Evolutionary conservation across 768 basidiomycete genomes (phyloP).

Genomic region (Botryobasidium botryosum): DNA sequence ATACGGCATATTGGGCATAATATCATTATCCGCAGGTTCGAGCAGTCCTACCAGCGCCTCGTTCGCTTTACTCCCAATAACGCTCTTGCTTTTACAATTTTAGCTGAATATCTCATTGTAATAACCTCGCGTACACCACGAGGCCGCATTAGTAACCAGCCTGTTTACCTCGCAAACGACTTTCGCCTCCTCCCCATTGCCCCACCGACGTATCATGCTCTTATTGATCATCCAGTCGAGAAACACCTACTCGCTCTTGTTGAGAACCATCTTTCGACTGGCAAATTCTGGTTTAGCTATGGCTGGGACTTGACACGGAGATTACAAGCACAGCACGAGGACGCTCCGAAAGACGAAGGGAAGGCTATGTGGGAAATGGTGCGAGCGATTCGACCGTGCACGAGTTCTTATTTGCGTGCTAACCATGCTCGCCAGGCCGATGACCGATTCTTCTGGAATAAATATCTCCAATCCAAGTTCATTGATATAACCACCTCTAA

Average conservation of each 20-base stretch:
- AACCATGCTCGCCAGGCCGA: conserved; percentile 41
- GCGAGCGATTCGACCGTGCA: conserved; percentile 14
- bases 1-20: conserved; percentile 30
- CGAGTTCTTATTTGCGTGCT: neutral
- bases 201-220: conserved; percentile 38
- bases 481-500: conserved; percentile 36
- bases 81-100: neutral
- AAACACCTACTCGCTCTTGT: conserved; percentile 73
- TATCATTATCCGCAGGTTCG: conserved; percentile 26
- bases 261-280: conserved; percentile 61
- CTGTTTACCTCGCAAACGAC: conserved; percentile 77
- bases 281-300: conserved; percentile 83
- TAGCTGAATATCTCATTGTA: conserved; percentile 88
- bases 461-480: conserved; percentile 45
- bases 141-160: conserved; percentile 65
- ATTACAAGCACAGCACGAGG: conserved; percentile 58
- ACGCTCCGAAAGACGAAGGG: conserved; percentile 30
- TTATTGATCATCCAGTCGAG: conserved; percentile 66
- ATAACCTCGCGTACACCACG: conserved; percentile 68
- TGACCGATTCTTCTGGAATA: conserved; percentile 98
- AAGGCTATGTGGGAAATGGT: conserved; percentile 68
- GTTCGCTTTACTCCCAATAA: neutral
- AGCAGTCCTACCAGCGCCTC: conserved; percentile 1
- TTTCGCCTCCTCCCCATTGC: conserved; percentile 80
- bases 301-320: conserved; percentile 77